Evolutionary conservation across 495 filamentous ascomycete species (phyloP), one percentile per base, ranked within the genome.

Genomic region (Pyrenula aspistea): DNA sequence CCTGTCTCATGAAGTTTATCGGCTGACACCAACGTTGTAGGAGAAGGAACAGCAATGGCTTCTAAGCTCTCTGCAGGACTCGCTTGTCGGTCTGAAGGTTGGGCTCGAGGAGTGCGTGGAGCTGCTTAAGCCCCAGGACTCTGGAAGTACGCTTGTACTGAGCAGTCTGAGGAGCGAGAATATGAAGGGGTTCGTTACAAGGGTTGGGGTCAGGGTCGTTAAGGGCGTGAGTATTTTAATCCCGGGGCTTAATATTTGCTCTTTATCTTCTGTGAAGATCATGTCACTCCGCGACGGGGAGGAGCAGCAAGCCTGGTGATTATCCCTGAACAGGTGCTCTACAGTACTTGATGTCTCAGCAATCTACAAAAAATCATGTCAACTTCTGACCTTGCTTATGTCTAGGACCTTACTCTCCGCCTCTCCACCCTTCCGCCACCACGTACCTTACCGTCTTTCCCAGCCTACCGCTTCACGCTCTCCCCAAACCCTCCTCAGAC

Each of bases 171-270:
- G 94, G 19, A 89, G 86, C 51, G 93, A 98, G 73, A 82, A 78
- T 59, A 83, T 97, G 31, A 98, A 98, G 67, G 93, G 93, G 2
- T 85, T 88, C 67, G 79, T 96, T 53, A 96, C 91, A 0, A 81
- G 89, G 22, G 79, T 89, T 11, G 89, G 89, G 4, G 84, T 83
- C 11, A 77, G 81, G 42, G 80, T 95, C 25, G 82, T 89, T 31
- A 88, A 88, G 60, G 88, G 86, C 25, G 87, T 87, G 73, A 61
- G 80, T 79, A 24, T 20, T 42, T 22, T 51, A 31, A 8, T 22
- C 47, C 10, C 20, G 11, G 10, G 47, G 49, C 48, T 2, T 60
- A 24, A 60, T 62, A 42, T 36, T 25, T 25, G 22, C 11, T 4
- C 12, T 51, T 31, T 36, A 25, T 8, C 4, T 49, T 51, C 10